Evolutionary conservation across 1,284 basidiomycete species (phyloP).

Genomic region (Apiotrichum gracile): DNA sequence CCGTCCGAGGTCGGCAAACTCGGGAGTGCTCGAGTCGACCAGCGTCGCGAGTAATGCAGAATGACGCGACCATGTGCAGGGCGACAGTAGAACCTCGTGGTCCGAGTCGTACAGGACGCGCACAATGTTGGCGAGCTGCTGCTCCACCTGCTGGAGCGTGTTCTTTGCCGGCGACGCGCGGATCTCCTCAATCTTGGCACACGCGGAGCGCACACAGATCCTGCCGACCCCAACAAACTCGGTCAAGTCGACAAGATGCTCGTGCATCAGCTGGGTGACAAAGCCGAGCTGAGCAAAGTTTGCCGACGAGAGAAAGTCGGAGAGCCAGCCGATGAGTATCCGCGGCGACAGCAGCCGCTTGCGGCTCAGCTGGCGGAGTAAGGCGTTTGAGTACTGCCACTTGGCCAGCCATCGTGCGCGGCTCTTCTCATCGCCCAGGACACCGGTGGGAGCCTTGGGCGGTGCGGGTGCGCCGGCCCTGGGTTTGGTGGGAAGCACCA

Average conservation of each 20-base stretch:
- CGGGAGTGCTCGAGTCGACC: slow-evolving; percentile 9
- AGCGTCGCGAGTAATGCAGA: slow-evolving; percentile 38
- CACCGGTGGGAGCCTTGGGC: slow-evolving; percentile 48
- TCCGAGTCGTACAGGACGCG: slow-evolving; percentile 31
- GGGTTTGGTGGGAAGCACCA: slow-evolving; percentile 71
- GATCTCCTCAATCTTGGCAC: slow-evolving; percentile 58
- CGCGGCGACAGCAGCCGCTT: slow-evolving; percentile 76
- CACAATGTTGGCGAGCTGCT: slow-evolving; percentile 29
- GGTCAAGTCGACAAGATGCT: slow-evolving; percentile 70
- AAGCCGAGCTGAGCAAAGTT: slow-evolving; percentile 84
- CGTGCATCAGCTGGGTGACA: slow-evolving; percentile 67
- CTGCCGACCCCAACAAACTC: slow-evolving; percentile 37
- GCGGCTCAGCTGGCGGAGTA: slow-evolving; percentile 70
- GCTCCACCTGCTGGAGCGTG: slow-evolving; percentile 26
- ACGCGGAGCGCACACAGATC: slow-evolving; percentile 31
- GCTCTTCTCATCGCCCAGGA: slow-evolving; percentile 37
- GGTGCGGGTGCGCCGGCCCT: slow-evolving; percentile 57
- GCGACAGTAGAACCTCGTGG: slow-evolving; percentile 32
- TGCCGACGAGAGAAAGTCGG: slow-evolving; percentile 65
- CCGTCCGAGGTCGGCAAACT: slow-evolving; percentile 52
- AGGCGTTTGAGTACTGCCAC: slow-evolving; percentile 52
- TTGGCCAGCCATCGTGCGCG: slow-evolving; percentile 27
- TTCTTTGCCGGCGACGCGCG: slow-evolving; percentile 23
- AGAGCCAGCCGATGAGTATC: slow-evolving; percentile 75
- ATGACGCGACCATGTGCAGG: slow-evolving; percentile 53